Percentiles rank a stretch among this genome's conserved stretches.
These are phyloP conservation scores for Aurinia saxatilis DNA, from an alignment of 345 rosid genomes.

Conservation along the genomic window DNA sequence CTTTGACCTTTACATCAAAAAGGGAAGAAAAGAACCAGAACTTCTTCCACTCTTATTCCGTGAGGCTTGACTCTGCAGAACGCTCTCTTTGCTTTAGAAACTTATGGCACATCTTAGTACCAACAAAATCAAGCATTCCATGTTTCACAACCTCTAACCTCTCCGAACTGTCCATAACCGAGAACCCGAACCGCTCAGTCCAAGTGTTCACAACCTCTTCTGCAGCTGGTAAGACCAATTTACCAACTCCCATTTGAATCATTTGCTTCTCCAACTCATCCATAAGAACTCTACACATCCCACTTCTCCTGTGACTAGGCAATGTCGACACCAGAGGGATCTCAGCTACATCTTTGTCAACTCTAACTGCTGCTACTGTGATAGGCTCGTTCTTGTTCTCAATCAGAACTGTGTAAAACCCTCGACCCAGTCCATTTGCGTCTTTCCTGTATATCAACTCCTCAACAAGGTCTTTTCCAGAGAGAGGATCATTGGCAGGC, in stretches of 20 bases:
- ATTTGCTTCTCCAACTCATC: conserved; percentile 56
- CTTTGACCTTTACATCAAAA: not conserved
- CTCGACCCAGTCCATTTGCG: conserved; percentile 2
- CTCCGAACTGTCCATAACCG: conserved; percentile 22
- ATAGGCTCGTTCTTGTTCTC: conserved; percentile 47
- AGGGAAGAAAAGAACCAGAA: not conserved
- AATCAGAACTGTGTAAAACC: conserved; percentile 53
- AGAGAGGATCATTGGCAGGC: conserved; percentile 39
- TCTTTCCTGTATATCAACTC: conserved; percentile 40
- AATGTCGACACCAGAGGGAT: conserved; percentile 62
- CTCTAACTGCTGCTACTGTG: conserved; percentile 56
- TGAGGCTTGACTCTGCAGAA: conserved; percentile 16
- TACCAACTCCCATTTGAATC: conserved; percentile 34
- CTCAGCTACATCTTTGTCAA: conserved; percentile 56
- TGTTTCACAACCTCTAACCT: conserved; percentile 17
- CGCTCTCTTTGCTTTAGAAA: not conserved
- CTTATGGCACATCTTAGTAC: conserved; percentile 41
- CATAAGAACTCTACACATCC: conserved; percentile 60
- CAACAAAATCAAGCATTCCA: conserved; percentile 33
- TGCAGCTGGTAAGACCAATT: conserved; percentile 38
- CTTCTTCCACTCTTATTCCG: not conserved
- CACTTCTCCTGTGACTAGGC: conserved; percentile 37
- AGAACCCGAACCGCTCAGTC: conserved; percentile 40
- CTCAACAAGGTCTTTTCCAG: conserved; percentile 55
- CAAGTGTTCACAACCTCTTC: conserved; percentile 30